Evolutionary conservation across 225 moss, liverwort and hornwort species (phyloP).

Genomic region (Pleurozium schreberi): DNA sequence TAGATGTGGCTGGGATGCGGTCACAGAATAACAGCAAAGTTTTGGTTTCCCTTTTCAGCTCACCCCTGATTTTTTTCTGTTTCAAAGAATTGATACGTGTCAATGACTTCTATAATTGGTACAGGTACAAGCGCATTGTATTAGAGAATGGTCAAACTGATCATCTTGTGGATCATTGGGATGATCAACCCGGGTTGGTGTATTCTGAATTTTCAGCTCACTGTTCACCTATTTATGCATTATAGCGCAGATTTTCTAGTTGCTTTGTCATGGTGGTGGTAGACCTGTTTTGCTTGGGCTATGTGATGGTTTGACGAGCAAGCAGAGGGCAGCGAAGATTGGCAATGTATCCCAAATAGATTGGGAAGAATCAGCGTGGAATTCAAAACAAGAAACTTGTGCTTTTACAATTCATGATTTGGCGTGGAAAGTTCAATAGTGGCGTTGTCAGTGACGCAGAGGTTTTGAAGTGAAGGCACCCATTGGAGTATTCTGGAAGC

Average conservation of each 20-base stretch:
- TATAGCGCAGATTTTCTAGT: background rate
- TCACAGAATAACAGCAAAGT: background rate
- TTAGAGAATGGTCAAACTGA: conserved; percentile 68
- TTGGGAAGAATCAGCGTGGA: background rate
- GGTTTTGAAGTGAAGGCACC: background rate
- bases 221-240: background rate
- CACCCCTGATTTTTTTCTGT: background rate
- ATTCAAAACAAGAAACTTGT: background rate
- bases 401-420: background rate
- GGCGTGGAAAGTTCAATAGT: background rate
- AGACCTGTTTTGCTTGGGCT: background rate
- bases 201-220: background rate
- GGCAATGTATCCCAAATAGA: background rate
- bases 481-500: background rate
- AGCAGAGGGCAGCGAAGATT: background rate
- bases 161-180: background rate
- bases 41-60: background rate
- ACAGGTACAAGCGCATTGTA: conserved; percentile 72
- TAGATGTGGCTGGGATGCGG: background rate
- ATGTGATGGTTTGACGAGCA: background rate
- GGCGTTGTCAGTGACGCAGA: background rate
- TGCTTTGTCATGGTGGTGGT: background rate
- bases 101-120: background rate
- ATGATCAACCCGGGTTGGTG: background rate
- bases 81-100: background rate